Evolutionary conservation across 352 stramenopile species (phyloP).

Genomic region (Phytopythium mirpurense): DNA sequence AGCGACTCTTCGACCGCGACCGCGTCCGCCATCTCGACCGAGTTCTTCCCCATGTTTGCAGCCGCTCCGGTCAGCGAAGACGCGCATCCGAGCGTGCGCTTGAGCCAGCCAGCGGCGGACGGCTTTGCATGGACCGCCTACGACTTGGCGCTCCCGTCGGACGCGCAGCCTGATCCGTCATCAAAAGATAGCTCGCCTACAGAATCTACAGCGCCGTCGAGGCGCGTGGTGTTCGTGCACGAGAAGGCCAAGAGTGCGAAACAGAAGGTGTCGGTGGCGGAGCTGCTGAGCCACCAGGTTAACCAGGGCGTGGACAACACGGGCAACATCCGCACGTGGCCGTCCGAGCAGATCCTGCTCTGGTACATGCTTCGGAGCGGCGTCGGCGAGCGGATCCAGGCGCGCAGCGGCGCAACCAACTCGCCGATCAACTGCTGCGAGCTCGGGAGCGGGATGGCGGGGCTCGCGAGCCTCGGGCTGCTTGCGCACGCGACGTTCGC

Average conservation of each 20-base stretch:
- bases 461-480: conserved; percentile 61
- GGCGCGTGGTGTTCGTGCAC: conserved; percentile 35
- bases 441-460: conserved; percentile 71
- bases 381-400: conserved; percentile 23
- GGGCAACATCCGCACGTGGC: conserved; percentile 85
- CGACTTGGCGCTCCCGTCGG: conserved; percentile 14
- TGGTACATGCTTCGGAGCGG: conserved; percentile 46
- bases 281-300: conserved; percentile 72
- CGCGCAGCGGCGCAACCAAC: not conserved
- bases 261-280: conserved; percentile 43
- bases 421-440: conserved; percentile 48
- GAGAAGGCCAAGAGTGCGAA: conserved; percentile 53
- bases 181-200: not conserved
- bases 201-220: not conserved
- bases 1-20: conserved; percentile 18
- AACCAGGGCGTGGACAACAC: conserved; percentile 85
- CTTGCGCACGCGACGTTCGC: conserved; percentile 33
- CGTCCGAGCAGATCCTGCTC: conserved; percentile 72
- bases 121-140: conserved; percentile 56
- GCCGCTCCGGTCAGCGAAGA: conserved; percentile 8
- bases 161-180: conserved; percentile 2
- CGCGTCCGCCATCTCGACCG: conserved; percentile 49
- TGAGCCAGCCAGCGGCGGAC: conserved; percentile 10
- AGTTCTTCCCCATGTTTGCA: conserved; percentile 57
- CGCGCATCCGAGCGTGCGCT: conserved; percentile 4